Evolutionary conservation across 148 eudicot species (phyloP), one percentile per base, ranked within the genome.

Genomic region (Rhododendron mucronatum): DNA sequence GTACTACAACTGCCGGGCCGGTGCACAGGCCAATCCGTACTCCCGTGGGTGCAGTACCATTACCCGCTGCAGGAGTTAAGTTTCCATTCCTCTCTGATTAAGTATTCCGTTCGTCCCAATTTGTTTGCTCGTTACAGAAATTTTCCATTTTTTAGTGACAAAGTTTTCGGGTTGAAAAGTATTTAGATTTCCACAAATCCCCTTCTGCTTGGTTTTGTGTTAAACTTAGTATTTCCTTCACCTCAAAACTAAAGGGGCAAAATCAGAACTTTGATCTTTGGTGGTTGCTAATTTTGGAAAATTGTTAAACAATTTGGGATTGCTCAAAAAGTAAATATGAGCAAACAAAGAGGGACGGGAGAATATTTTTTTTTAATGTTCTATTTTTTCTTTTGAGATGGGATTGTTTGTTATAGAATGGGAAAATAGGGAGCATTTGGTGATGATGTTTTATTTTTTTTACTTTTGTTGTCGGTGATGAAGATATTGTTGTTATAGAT

Each of bases 11-110:
- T 91, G 93, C 89, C 84, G 86, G 23, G 84, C 85, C 28, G 90
- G 90, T 67, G 88, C 78, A 14, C 85, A 87, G 69, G 91, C 89
- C 69, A 91, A 91, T 67, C 93, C 93, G 30, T 91, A 91, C 89
- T 39, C 69, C 78, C 91, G 93, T 55, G 91, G 93, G 6, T 91
- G 93, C 88, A 89, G 87, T 78, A 45, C 75, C 8, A 88, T 91
- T 84, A 87, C 91, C 9, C 88, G 80, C 71, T 89, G 91, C 91
- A 73, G 88, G 78, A 48, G 88, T 83, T 90, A 87, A 87, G 83
- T 57, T 65, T 61, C 51, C 77, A 26, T 84, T 44, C 33, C 48
- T 53, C 23, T n/a, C 3, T n/a, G 6, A 4, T 47, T 21, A 2
- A 16, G n/a, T 35, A 39, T 13, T 55, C 21, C 21, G 5, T 15